phyloP scores from a whole-genome alignment of 2,329 filamentous ascomycete species.

The Colletotrichum chlorophyti region DNA sequence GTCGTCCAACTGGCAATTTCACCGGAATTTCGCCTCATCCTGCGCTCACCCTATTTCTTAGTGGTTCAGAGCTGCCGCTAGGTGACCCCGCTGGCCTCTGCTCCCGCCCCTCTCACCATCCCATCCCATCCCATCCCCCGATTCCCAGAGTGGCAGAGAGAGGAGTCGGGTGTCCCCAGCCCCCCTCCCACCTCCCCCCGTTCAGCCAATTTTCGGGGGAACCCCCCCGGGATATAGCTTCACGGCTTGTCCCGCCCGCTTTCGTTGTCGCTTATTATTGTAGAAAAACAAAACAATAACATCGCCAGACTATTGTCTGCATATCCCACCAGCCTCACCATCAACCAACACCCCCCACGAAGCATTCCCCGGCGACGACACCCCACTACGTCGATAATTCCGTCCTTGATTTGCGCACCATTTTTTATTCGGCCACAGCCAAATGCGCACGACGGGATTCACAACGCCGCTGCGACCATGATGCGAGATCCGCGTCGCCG shows the following conservation, averaged over 20 bases:
- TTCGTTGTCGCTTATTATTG: constrained; percentile 10
- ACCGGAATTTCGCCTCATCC: constrained; percentile 7
- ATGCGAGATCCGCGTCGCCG: constrained; percentile 62
- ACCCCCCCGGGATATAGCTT: constrained; percentile 27
- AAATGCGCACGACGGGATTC: constrained; percentile 25
- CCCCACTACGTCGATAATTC: not conserved
- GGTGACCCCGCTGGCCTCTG: not conserved
- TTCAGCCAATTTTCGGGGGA: constrained; percentile 14
- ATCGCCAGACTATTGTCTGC: constrained; percentile 12
- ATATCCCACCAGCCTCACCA: constrained; percentile 6
- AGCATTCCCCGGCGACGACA: not conserved
- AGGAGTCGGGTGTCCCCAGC: constrained; percentile 9
- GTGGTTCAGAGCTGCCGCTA: not conserved
- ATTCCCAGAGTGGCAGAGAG: not conserved
- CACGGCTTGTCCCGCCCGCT: constrained; percentile 27
- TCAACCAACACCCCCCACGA: not conserved
- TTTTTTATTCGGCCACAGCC: too few relatives aligned
- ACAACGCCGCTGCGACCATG: constrained; percentile 45
- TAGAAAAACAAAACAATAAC: constrained; percentile 32
- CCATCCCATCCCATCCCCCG: not conserved
- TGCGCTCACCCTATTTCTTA: constrained; percentile 2
- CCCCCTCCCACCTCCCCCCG: constrained; percentile 8
- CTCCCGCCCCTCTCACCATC: not conserved
- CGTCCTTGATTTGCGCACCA: not conserved
- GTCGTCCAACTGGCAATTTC: constrained; percentile 13